Base-by-base conservation (phyloP, 495 filamentous ascomycete species). In the Corynascus novoguineensis region DNA sequence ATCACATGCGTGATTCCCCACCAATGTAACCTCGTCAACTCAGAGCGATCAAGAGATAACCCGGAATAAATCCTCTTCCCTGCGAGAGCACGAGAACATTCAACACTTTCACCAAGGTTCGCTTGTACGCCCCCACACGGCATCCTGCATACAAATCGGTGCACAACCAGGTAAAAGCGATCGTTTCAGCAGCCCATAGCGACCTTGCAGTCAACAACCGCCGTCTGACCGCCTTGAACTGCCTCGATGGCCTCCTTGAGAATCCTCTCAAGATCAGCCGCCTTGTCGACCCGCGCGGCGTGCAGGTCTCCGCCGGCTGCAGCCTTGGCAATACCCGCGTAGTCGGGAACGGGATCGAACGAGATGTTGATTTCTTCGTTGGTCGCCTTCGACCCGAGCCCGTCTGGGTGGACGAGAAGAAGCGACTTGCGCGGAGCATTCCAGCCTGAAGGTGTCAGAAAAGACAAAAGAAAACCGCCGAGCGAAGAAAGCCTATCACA, bases 301-400 rank as follows among this genome's bases (percentile, higher is more conserved):
- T 84, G 80, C 32, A 92, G 49, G 37, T 88, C 78, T 1, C 90
- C 89, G 5, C 90, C 91, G 0, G 87, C 84, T 0, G 92, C 90
- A 6, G 59, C 92, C 74, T 89, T 89, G 0, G 92, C 92, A 56
- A 97, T 96, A 11, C 92, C 92, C 0, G 88, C 76, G 68, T 92
- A 97, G 64, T 97, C 92, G 1, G 92, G 92, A 0, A 82, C 81
- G 0, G 92, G 92, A 12, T 81, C 83, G 66, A 97, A 93, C 2
- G 83, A 86, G 68, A 97, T 95, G 62, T 96, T 95, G 57, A 97
- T 78, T 57, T 95, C 92, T 58, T 88, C 84, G 63, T 93, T 92
- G 10, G 81, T 87, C 19, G 84, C 89, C 57, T 81, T 85, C 8
- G 86, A 85, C 1, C 87, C 87, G 40, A 87, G 76, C 1, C 90